A percentile compares a stretch with the other conserved stretches of the same genome.
phyloP scores from a whole-genome alignment of 768 basidiomycete species.

The Lentinula raphanica region DNA sequence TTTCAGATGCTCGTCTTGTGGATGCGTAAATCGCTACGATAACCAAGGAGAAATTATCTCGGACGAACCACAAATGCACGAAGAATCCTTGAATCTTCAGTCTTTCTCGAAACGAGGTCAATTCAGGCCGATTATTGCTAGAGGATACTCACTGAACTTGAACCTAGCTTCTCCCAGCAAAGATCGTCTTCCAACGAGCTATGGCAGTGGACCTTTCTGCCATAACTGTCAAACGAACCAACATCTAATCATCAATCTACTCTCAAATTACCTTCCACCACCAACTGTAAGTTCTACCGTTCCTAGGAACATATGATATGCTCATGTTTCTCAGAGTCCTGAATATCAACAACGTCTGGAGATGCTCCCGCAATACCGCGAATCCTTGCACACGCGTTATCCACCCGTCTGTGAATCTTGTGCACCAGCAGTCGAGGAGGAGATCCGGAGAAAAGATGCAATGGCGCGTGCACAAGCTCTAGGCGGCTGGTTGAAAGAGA shows the following conservation, averaged over 20 bases:
- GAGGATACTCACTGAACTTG: not conserved
- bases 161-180: conserved; percentile 60
- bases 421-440: conserved; percentile 74
- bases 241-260: conserved; percentile 75
- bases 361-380: conserved; percentile 64
- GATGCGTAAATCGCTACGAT: conserved; percentile 73
- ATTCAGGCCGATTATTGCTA: conserved; percentile 14
- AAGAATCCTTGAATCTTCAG: conserved; percentile 60
- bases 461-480: conserved; percentile 79
- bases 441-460: conserved; percentile 70
- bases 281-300: conserved; percentile 59
- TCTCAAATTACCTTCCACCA: conserved; percentile 84
- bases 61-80: conserved; percentile 86
- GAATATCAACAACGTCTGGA: conserved; percentile 61
- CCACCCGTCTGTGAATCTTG: conserved; percentile 82
- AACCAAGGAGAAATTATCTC: conserved; percentile 71
- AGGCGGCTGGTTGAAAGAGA: conserved; percentile 62
- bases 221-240: conserved; percentile 91
- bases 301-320: not conserved
- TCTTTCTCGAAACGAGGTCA: conserved; percentile 73
- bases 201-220: conserved; percentile 68
- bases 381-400: conserved; percentile 74
- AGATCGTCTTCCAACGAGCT: conserved; percentile 60
- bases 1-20: conserved; percentile 64
- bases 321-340: conserved; percentile 47